These are phyloP conservation scores for Basipetospora chlamydospora DNA, from an alignment of 2,329 filamentous ascomycete genomes.

Conservation along the genomic window DNA sequence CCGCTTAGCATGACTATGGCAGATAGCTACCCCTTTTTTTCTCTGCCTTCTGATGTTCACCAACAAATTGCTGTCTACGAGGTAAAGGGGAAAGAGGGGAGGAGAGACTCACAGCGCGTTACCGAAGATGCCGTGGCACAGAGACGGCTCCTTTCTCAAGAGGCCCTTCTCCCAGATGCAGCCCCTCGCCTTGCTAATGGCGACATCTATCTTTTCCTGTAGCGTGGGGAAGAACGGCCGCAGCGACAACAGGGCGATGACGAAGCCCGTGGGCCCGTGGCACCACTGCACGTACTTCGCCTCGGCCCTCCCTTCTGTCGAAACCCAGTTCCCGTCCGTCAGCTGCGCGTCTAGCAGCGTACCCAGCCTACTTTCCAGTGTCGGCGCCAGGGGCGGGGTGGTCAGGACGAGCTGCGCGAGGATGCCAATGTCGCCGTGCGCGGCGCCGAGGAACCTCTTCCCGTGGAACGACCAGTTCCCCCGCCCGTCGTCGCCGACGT, in stretches of 20 bases:
- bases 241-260: constrained; percentile 42
- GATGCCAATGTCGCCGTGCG: constrained; percentile 55
- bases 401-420: constrained; percentile 53
- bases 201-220: constrained; percentile 33
- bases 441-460: constrained; percentile 48
- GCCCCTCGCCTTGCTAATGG: constrained; percentile 34
- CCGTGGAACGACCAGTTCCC: constrained; percentile 48
- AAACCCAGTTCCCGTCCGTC: constrained; percentile 49
- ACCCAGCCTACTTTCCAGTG: constrained; percentile 36
- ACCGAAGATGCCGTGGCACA: constrained; percentile 52
- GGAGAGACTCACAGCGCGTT: constrained; percentile 43
- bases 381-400: constrained; percentile 31
- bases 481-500: constrained; percentile 26
- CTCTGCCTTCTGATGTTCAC: no score
- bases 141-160: constrained; percentile 47
- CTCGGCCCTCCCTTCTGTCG: constrained; percentile 25
- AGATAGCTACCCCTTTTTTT: constrained; percentile 7
- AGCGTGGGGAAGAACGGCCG: constrained; percentile 40
- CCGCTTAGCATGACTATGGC: constrained; percentile 8
- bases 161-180: constrained; percentile 43
- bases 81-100: no score
- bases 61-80: no score
- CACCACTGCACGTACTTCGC: constrained; percentile 46
- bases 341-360: constrained; percentile 45
- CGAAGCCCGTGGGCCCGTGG: constrained; percentile 50